Evolutionary conservation across 139 green algal species (phyloP), one percentile per base, ranked within the genome.

Genomic region (Raphidocelis subcapitata): DNA sequence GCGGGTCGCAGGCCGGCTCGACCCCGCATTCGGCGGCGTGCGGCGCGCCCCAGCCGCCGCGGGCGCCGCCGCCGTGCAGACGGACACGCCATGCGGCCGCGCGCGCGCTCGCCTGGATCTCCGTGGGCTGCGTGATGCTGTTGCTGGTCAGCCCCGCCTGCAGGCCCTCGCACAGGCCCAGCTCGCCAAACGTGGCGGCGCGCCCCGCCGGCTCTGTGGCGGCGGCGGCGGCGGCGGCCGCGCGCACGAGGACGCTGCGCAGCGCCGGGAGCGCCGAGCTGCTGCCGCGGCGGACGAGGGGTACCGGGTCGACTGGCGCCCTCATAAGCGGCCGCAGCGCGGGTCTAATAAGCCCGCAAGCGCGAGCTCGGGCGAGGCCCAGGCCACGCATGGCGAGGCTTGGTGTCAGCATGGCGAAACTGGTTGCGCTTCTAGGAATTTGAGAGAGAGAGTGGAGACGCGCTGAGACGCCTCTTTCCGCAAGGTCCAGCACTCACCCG

Each of bases 71-170:
- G 44, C n/a, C n/a, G n/a, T n/a, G n/a, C n/a, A n/a, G n/a, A n/a
- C n/a, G n/a, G n/a, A n/a, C n/a, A n/a, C n/a, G n/a, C n/a, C n/a
- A n/a, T n/a, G n/a, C n/a, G n/a, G n/a, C n/a, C n/a, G 28, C 18
- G n/a, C 44, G 55, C 73, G 4, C 10, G 14, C 72, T 12, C 35
- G 87, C 89, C 86, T 97, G 93, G 32, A 97, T 95, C 49, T 97
- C 93, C 29, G 93, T 97, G 0, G 92, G 92, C 56, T 83, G 47
- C 0, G 26, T 70, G 29, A 98, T 85, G 16, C 74, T 75, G 29
- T 92, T 66, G 32, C 81, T 83, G 0, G 73, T 37, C 32, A 96
- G 60, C 0, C 87, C 89, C 0, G 64, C 24, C 52, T 91, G 65
- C 62, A 94, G 63, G 5, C 82, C 65, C 2, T 44, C 20, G 2